Percentiles rank a stretch among this genome's conserved stretches.
Conservation (phyloP, 257 asterid genomes). For the Thymus quinquecostatus region DNA sequence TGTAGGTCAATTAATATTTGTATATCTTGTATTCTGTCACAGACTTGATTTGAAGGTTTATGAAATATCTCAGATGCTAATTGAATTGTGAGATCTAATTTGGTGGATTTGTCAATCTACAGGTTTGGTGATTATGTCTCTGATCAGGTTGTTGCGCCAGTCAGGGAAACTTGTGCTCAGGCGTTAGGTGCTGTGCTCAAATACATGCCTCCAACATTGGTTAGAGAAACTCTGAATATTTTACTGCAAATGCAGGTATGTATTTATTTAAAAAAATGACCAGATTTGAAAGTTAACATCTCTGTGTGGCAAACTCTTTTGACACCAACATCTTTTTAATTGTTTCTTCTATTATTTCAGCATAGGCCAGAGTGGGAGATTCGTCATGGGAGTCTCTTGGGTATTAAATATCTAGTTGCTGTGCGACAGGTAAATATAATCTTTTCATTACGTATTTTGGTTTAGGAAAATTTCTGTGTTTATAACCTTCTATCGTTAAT, state of each 20-base stretch:
- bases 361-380: slow-evolving; percentile 99
- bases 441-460: slow-evolving; percentile 10
- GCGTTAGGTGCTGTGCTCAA: slow-evolving; percentile 97
- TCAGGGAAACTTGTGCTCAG: slow-evolving; percentile 99
- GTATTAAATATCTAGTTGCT: slow-evolving; percentile 92
- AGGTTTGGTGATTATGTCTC: slow-evolving; percentile 99
- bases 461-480: slow-evolving; percentile 21
- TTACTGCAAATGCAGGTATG: slow-evolving; percentile 97
- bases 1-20: background rate
- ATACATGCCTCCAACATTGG: slow-evolving; percentile 88
- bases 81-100: slow-evolving; percentile 20
- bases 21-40: slow-evolving; percentile 9
- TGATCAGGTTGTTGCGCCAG: slow-evolving; percentile 99
- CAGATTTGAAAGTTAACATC: slow-evolving; percentile 7
- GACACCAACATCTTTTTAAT: slow-evolving; percentile 48
- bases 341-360: slow-evolving; percentile 74
- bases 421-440: slow-evolving; percentile 81
- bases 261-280: slow-evolving; percentile 32
- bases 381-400: slow-evolving; percentile 99
- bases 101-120: slow-evolving; percentile 35
- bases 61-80: slow-evolving; percentile 14
- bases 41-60: slow-evolving; percentile 2
- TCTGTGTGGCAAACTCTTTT: slow-evolving; percentile 11
- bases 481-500: background rate
- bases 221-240: slow-evolving; percentile 73